These are phyloP conservation scores for Boletus subcaerulescens DNA, from an alignment of 768 basidiomycete genomes.

Conservation along the genomic window DNA sequence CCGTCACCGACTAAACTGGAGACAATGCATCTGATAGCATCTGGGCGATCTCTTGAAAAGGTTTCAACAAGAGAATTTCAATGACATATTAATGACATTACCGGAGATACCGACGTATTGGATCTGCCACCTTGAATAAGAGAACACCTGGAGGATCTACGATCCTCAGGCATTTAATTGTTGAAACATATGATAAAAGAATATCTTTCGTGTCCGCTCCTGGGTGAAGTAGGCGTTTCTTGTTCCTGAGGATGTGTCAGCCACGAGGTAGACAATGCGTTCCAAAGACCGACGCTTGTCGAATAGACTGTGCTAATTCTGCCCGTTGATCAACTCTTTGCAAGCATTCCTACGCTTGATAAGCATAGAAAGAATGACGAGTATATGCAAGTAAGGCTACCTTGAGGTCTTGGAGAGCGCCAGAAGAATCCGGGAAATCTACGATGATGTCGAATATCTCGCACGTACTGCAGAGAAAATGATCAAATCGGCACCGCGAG, in stretches of 20 bases:
- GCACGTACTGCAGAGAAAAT: slow-evolving; percentile 43
- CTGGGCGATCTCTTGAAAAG: slow-evolving; percentile 66
- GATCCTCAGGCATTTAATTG: slow-evolving; percentile 86
- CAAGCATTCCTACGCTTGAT: slow-evolving; percentile 59
- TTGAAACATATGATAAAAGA: slow-evolving; percentile 84
- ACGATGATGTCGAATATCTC: slow-evolving; percentile 98
- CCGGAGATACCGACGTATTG: slow-evolving; percentile 88
- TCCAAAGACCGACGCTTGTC: slow-evolving; percentile 59
- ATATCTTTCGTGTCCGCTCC: slow-evolving; percentile 94
- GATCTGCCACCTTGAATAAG: slow-evolving; percentile 90
- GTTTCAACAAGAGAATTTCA: not conserved
- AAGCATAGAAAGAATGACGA: not conserved
- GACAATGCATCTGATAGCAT: slow-evolving; percentile 94
- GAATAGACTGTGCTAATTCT: slow-evolving; percentile 70
- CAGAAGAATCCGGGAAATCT: slow-evolving; percentile 84
- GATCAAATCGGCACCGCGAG: not conserved
- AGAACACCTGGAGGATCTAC: slow-evolving; percentile 92
- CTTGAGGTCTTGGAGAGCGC: slow-evolving; percentile 83
- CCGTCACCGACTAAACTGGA: slow-evolving; percentile 85
- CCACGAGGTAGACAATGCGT: not conserved
- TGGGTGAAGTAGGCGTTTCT: slow-evolving; percentile 87
- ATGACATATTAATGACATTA: slow-evolving; percentile 26
- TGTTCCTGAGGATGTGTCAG: slow-evolving; percentile 52
- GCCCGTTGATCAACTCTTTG: slow-evolving; percentile 78
- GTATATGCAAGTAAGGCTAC: slow-evolving; percentile 34